Base-by-base conservation (phyloP, 495 filamentous ascomycete genomes). In the Penicillium soppii region DNA sequence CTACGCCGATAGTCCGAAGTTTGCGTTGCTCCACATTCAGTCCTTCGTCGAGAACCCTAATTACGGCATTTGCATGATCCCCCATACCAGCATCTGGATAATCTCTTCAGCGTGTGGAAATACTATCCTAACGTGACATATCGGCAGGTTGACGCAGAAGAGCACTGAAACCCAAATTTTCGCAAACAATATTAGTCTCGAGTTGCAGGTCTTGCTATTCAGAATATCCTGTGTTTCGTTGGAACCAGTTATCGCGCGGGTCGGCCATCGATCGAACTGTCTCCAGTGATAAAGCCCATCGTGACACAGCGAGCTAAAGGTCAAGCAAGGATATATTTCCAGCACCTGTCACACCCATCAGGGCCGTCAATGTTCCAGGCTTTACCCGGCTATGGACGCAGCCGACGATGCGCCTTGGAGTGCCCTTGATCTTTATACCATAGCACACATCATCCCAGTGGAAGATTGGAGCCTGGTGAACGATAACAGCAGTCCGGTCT, bases 171-270 rank as follows among this genome's bases (percentile, higher is more conserved):
- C 80, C 75, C 12, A 97, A 76, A 23, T 91, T 90, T 52, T 78
- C 91, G 21, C 91, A 82, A 17, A 96, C 91, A 7, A 92, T 97
- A 5, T 83, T 84, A 0, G 89, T 94, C 21, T 86, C 77, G 15
- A 94, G 74, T 69, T 95, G 91, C 10, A 97, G 76, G 78, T 97
- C 91, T 66, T 95, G 90, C 65, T 97, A 92, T 59, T 97, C 89
- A 12, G 91, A 91, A 59, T 96, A 97, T 12, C 91, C 91, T 2
- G 90, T 95, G 70, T 92, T 92, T 29, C 91, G 84, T 58, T 92
- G 89, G 75, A 96, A 96, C 0, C 87, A 90, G 15, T 77, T 72
- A 59, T 94, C 88, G 7, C 87, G 80, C 33, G 77, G 83, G 20
- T n/a, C 75, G 77, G 2, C 90, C 91, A 57, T 95, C 87, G 5